phyloP scores from a whole-genome alignment of 2,329 filamentous ascomycete species.

The Paraconiothyrium brasiliense region DNA sequence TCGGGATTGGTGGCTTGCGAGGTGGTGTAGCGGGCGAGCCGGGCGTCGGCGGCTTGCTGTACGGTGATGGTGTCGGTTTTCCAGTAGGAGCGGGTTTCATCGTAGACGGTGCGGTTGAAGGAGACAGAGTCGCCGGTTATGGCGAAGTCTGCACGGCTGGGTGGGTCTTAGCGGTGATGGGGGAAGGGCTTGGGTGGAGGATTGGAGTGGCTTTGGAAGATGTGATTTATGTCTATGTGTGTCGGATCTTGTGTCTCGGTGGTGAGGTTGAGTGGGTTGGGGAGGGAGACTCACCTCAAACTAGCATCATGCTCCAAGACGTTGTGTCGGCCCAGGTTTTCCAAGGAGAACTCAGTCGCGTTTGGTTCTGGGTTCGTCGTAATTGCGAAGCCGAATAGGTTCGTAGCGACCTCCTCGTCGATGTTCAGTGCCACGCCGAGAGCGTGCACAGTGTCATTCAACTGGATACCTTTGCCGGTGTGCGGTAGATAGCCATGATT shows the following conservation, averaged over 20 bases:
- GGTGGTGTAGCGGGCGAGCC: conserved; percentile 53
- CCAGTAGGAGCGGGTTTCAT: conserved; percentile 57
- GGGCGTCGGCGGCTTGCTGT: conserved; percentile 56
- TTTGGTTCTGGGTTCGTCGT: conserved; percentile 20
- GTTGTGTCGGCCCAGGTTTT: conserved; percentile 56
- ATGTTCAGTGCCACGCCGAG: conserved; percentile 19
- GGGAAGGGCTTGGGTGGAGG: not conserved
- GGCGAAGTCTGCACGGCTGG: conserved; percentile 57
- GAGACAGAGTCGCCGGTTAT: conserved; percentile 56
- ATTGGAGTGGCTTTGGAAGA: no score
- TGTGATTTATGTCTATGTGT: no score
- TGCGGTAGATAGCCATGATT: conserved; percentile 44
- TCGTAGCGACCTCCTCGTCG: not conserved
- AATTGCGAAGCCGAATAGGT: conserved; percentile 17
- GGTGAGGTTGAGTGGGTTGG: no score
- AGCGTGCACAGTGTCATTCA: conserved; percentile 33
- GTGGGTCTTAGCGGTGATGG: not conserved
- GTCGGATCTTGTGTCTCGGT: no score
- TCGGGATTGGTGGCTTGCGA: conserved; percentile 58
- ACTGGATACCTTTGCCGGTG: conserved; percentile 40
- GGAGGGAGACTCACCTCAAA: conserved; percentile 38
- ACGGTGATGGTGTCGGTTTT: conserved; percentile 51
- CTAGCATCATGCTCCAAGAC: conserved; percentile 60
- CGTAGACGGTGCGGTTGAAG: conserved; percentile 63
- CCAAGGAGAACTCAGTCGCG: conserved; percentile 22